Evolutionary conservation across 177 flowering plant species (phyloP).

Genomic region (Vitis hybrid): DNA sequence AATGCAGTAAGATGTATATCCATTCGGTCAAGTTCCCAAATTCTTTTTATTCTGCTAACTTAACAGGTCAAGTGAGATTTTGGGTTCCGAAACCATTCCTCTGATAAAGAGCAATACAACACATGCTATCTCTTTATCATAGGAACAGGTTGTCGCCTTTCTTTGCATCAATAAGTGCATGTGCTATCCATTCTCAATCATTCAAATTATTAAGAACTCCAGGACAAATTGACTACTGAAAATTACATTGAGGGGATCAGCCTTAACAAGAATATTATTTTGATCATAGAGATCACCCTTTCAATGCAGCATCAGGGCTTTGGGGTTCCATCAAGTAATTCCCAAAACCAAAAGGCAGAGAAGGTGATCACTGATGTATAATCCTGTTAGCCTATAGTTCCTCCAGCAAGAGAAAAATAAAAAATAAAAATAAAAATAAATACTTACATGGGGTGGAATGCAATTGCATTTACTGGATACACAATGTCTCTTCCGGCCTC

Average conservation of each 20-base stretch:
- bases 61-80: too few relatives aligned
- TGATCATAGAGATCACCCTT: not conserved
- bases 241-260: not conserved
- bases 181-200: not conserved
- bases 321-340: not conserved
- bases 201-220: not conserved
- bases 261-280: not conserved
- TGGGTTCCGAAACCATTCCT: not conserved
- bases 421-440: not conserved
- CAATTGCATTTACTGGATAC: constrained; percentile 95
- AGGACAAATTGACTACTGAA: not conserved
- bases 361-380: not conserved
- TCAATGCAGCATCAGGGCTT: not conserved
- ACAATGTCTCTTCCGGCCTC: constrained; percentile 98
- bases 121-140: not conserved
- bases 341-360: not conserved
- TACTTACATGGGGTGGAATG: constrained; percentile 97
- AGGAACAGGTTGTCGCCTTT: not conserved
- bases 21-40: too few relatives aligned
- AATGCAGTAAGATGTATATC: too few relatives aligned
- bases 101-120: not conserved
- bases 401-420: not conserved
- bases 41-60: too few relatives aligned
- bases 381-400: not conserved
- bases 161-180: not conserved